Evolutionary conservation across 805 yeast species (phyloP), one percentile per base, ranked within the genome.

Genomic region (Wickerhamomyces sydowiorum): DNA sequence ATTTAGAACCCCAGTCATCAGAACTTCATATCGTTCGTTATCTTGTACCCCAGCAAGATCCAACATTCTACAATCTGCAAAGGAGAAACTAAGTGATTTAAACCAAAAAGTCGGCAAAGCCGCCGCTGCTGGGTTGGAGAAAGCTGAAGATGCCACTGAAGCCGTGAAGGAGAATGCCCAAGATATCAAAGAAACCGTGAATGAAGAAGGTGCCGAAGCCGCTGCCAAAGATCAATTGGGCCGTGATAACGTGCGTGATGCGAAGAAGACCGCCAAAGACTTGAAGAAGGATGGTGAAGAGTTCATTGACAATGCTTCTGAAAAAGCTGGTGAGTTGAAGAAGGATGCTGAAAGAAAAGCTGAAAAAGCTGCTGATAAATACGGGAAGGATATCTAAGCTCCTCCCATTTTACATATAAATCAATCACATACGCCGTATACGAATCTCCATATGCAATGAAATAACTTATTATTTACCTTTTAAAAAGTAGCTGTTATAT

Each of bases 91-190:
- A 9, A 33, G 40, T 14, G 51, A 53, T n/a, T 17, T 55, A 28
- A 55, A 55, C 38, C 43, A 48, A 8, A 52, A 50, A 35, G 50
- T 52, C 21, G 59, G 59, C 6, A 27, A 50, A 31, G 59, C 51
- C 12, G 57, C 59, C 3, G 56, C 57, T 10, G 18, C 37, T 20
- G 46, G 49, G 0, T 7, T 55, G 7, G 54, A 55, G 9, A 30
- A 45, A 3, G 52, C 54, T 8, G 56, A 52, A 27, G 18, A 45
- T 4, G 44, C 37, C 1, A 45, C 47, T 3, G 44, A 49, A 9
- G 27, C 38, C 3, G 46, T 45, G 3, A 44, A 48, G 37, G 45
- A 48, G 7, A 36, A 42, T 18, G 24, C 36, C 2, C 10, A 39
- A 24, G 27, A 27, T 7, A 29, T 43, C 13, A 32, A 21, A 23